Evolutionary conservation across 768 basidiomycete species (phyloP).

Genomic region (Tulasnella sp.): DNA sequence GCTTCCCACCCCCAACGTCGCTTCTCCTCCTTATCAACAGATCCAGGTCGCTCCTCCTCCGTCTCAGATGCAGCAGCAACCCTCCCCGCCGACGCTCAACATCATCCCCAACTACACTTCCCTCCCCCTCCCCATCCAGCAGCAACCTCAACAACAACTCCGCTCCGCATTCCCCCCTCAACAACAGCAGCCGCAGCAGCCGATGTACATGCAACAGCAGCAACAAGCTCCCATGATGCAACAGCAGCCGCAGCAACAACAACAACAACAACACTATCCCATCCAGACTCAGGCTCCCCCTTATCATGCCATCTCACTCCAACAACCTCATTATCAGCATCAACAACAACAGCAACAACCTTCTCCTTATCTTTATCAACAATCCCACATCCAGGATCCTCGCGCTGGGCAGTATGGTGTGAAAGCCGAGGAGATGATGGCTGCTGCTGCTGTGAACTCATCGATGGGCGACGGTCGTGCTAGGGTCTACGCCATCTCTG

Average conservation of each 20-base stretch:
- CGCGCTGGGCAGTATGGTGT: background rate
- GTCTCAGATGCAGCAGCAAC: background rate
- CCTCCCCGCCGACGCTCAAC: too few species aligned
- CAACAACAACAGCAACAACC: slow-evolving; percentile 2
- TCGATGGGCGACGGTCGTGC: too few species aligned
- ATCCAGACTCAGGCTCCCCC: too few species aligned
- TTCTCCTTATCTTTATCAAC: background rate
- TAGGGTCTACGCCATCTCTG: too few species aligned
- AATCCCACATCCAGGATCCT: background rate
- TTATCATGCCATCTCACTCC: too few species aligned
- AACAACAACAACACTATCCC: too few species aligned
- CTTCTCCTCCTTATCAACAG: slow-evolving; percentile 4
- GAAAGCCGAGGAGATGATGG: slow-evolving; percentile 12
- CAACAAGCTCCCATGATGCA: too few species aligned
- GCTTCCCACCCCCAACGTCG: background rate
- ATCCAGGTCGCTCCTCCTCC: background rate
- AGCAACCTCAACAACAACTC: background rate
- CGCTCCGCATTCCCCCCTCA: background rate
- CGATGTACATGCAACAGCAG: too few species aligned
- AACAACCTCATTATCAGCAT: too few species aligned
- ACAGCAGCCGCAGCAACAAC: too few species aligned
- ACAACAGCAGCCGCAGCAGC: slow-evolving; percentile 2
- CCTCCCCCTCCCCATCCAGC: background rate
- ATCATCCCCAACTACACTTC: slow-evolving; percentile 2
- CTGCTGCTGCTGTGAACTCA: too few species aligned